Conservation (phyloP, 805 yeast genomes). For the Metschnikowia gruessii region DNA sequence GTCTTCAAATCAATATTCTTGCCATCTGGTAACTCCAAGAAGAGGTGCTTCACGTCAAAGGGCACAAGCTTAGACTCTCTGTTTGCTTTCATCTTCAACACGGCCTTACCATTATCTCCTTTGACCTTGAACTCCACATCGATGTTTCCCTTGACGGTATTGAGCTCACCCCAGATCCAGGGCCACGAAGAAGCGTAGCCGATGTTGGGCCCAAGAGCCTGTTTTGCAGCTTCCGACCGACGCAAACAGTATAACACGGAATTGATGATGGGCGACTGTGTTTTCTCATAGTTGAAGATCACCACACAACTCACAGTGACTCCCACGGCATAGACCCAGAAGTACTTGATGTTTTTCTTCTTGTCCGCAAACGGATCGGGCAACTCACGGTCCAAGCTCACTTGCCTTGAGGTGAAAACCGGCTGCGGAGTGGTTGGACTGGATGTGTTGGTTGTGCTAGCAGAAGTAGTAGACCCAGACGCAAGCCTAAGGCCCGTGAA, state of each 20-base stretch:
- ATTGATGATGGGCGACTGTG: slow-evolving; percentile 82
- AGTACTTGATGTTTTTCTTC: slow-evolving; percentile 50
- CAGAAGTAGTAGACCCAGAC: no score
- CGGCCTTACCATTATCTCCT: slow-evolving; percentile 59
- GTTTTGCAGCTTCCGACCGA: slow-evolving; percentile 63
- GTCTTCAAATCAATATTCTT: slow-evolving; percentile 26
- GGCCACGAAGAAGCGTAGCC: slow-evolving; percentile 74
- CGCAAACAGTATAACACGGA: slow-evolving; percentile 85
- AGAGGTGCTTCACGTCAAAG: slow-evolving; percentile 35
- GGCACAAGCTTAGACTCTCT: slow-evolving; percentile 56
- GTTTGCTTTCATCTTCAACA: slow-evolving; percentile 66
- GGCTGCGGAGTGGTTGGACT: neutral
- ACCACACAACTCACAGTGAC: slow-evolving; percentile 42
- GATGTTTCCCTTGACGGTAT: slow-evolving; percentile 78
- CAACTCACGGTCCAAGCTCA: slow-evolving; percentile 71
- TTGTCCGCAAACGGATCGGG: slow-evolving; percentile 73
- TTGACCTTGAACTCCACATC: slow-evolving; percentile 67
- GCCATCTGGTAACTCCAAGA: slow-evolving; percentile 26
- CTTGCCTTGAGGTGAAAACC: slow-evolving; percentile 15
- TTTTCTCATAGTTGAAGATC: slow-evolving; percentile 90
- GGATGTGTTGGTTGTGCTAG: neutral
- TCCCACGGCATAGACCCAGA: slow-evolving; percentile 44
- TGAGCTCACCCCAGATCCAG: slow-evolving; percentile 84
- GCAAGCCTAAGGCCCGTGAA: slow-evolving; percentile 1
- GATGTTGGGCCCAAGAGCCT: slow-evolving; percentile 69